A percentile compares a stretch with the other conserved stretches of the same genome.
These are phyloP conservation scores for Baorangia bicolor DNA, from an alignment of 768 basidiomycete genomes.

Conservation along the genomic window DNA sequence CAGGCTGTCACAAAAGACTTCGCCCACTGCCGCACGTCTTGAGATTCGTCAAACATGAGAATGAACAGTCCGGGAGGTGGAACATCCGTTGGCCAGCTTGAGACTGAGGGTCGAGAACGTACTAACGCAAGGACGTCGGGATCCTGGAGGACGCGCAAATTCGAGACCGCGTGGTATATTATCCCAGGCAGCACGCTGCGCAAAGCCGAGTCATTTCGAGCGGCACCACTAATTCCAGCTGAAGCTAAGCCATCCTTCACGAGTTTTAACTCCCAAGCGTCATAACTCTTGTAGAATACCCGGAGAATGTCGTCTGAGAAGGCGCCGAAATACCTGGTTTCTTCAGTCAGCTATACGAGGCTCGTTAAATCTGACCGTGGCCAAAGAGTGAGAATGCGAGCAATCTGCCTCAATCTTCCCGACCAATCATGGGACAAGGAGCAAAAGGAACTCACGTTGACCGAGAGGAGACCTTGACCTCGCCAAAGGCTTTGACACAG, in stretches of 20 bases:
- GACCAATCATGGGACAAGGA: background rate
- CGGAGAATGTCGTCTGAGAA: conserved; percentile 51
- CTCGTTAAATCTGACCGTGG: conserved; percentile 1
- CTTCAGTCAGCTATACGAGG: conserved; percentile 14
- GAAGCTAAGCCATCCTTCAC: conserved; percentile 49
- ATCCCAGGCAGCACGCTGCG: conserved; percentile 47
- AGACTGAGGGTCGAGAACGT: conserved; percentile 26
- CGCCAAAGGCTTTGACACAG: conserved; percentile 69
- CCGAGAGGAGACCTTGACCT: conserved; percentile 61
- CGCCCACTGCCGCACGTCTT: conserved; percentile 61
- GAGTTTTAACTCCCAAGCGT: conserved; percentile 60
- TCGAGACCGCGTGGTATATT: conserved; percentile 62
- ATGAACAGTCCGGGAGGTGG: conserved; percentile 62
- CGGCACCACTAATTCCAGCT: conserved; percentile 21
- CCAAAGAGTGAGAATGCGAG: conserved; percentile 8
- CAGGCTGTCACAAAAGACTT: conserved; percentile 42
- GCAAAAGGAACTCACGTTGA: conserved; percentile 59
- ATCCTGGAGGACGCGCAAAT: conserved; percentile 56
- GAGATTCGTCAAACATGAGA: conserved; percentile 51
- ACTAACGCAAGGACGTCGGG: conserved; percentile 39
- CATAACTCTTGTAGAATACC: conserved; percentile 61
- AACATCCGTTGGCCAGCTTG: conserved; percentile 55
- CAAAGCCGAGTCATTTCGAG: conserved; percentile 30
- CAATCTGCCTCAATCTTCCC: conserved; percentile 7
- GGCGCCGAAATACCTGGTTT: conserved; percentile 68